Base-by-base conservation (phyloP, 805 yeast species). In the Starmera pachycereana region DNA sequence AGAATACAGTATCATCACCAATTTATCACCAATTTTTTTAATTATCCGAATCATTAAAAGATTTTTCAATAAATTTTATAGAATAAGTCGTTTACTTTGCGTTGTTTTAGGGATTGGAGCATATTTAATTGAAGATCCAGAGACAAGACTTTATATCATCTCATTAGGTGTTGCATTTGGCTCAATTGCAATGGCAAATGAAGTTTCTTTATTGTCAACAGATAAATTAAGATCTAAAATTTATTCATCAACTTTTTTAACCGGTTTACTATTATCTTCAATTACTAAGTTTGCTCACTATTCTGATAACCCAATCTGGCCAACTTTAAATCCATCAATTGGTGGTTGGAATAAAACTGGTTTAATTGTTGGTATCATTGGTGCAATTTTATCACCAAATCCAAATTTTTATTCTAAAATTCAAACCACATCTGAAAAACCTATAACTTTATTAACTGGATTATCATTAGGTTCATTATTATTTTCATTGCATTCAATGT, bases 291-390 rank as follows among this genome's bases (percentile, higher is more conserved):
- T 73, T 62, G 74, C 81, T 9, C 74, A 71, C 51, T 82, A 74
- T 62, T 77, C 97, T 3, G 89, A 89, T 56, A 92, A 92, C 57
- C 98, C 98, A 32, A 67, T 88, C 37, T 92, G 98, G 98, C 95
- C 97, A 27, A 82, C 89, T 38, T 80, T 92, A 89, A 80, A 88
- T 57, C 69, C 69, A 13, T 72, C 67, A 11, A 88, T 85, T 50
- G 96, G 97, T 14, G 98, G 98, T 12, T 76, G 76, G 69, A 90
- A 90, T 60, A 68, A 67, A 39, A 61, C 76, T 28, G 95, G 92
- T 33, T 58, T 87, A 3, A 59, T 67, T 4, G 44, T 82, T 38
- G 96, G 94, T 18, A 50, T 79, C 5, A 46, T 72, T 9, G 71
- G 77, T 32, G 88, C 90, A 3, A 49, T 75, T n/a, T 65, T 80